phyloP scores from a whole-genome alignment of 1,284 basidiomycete genomes.

The Leucoagaricus sp. region DNA sequence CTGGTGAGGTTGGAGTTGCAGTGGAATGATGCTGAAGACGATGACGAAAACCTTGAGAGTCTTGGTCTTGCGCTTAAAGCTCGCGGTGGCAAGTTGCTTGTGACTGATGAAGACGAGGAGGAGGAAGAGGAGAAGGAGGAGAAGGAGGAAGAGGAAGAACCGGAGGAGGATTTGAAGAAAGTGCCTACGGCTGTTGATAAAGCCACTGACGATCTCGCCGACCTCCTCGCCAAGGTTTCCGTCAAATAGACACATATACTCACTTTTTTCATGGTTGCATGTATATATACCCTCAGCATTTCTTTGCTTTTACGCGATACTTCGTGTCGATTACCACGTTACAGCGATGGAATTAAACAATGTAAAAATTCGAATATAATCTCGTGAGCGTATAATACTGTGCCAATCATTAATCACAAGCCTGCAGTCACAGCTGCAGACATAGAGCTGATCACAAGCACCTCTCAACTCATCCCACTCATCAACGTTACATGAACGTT shows the following conservation, averaged over 20 bases:
- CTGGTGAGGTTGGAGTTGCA: conserved; percentile 80
- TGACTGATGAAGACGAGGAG: conserved; percentile 75
- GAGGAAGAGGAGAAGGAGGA: conserved; percentile 75
- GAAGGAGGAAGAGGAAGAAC: conserved; percentile 43
- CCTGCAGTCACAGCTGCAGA: too few relatives aligned
- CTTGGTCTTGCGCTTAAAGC: conserved; percentile 66
- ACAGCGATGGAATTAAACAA: neutral
- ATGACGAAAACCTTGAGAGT: conserved; percentile 73
- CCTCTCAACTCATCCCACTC: too few relatives aligned
- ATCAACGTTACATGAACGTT: too few relatives aligned
- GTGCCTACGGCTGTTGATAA: conserved; percentile 29
- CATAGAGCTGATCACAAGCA: too few relatives aligned
- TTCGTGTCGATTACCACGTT: neutral
- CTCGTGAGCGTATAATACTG: too few relatives aligned
- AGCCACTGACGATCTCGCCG: conserved; percentile 55
- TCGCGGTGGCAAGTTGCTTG: conserved; percentile 63
- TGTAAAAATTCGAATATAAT: conserved; percentile 5
- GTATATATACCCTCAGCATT: neutral
- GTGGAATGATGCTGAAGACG: conserved; percentile 85
- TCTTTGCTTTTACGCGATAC: neutral
- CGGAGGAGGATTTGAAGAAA: conserved; percentile 32
- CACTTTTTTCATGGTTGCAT: neutral
- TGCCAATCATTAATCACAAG: too few relatives aligned
- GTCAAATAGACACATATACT: conserved; percentile 29
- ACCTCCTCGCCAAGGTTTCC: conserved; percentile 57